Base-by-base conservation (phyloP, 768 basidiomycete genomes). In the Cyathus striatus region DNA sequence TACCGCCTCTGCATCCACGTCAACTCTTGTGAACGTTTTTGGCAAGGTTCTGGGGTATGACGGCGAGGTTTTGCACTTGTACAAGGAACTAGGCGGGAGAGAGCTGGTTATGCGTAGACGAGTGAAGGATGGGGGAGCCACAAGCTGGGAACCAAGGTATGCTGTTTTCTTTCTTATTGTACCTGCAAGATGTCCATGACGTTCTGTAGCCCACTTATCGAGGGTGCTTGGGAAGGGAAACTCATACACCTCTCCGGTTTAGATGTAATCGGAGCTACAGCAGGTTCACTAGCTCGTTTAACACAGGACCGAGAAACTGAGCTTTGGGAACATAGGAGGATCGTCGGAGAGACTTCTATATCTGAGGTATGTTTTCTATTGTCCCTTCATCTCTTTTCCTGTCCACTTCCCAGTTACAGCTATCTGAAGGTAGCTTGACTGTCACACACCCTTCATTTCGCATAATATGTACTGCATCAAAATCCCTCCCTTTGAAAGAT, bases 41-140 rank as follows among this genome's bases (percentile, higher is more conserved):
- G 72, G 71, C 2, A 66, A 74, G 43, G 46, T 82, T 6, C 64
- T 85, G 1, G 82, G 81, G 1, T 85, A 83, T 53, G 76, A 79
- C 10, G 55, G 65, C 0, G 81, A 83, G 47, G 72, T 71, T 2
- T 55, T 82, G 7, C 79, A 83, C 45, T 65, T 83, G 65, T 85
- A 82, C 56, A 85, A 83, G 57, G 82, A 83, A 47, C 60, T 83
- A 5, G 80, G 82, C 6, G 82, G 82, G 6, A 59, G 82, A 14
- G 82, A 83, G 61, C 54, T 85, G 17, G 54, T 81, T 18, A 83
- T 85, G 81, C 63, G 81, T 20, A 59, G 81, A 25, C 70, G 64
- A 53, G 73, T 83, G 30, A 65, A 72, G 47, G 71, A 77, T 17
- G 77, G 71, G 7, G 81, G 81, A 16, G 76, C 77, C 9, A 83